These are phyloP conservation scores for Firmiana major DNA, from an alignment of 345 rosid genomes.

Conservation along the genomic window DNA sequence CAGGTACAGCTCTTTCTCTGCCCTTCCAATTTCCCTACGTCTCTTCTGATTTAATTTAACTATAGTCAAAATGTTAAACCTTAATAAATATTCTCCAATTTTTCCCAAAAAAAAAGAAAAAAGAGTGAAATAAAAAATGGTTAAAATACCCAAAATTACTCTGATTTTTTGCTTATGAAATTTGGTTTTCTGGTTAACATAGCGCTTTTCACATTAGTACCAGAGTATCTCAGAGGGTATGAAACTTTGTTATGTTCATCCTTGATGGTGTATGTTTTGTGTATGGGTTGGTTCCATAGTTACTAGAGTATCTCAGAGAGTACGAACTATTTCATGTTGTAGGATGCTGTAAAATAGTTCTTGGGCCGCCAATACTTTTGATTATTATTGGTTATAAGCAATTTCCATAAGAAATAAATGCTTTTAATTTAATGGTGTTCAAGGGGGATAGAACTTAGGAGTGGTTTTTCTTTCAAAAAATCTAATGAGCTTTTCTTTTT, in stretches of 20 bases:
- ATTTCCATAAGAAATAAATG: neutral
- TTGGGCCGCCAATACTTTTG: neutral
- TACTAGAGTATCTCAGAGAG: too few species aligned
- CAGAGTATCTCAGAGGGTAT: neutral
- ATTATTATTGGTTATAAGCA: neutral
- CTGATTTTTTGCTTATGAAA: neutral
- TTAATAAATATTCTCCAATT: neutral
- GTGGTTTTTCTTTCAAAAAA: neutral
- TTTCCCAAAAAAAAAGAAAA: neutral
- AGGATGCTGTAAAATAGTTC: neutral
- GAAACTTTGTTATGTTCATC: neutral
- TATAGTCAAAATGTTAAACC: neutral
- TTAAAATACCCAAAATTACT: neutral
- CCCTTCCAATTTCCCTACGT: neutral
- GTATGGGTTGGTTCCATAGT: neutral
- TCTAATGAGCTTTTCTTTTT: neutral
- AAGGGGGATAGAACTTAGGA: neutral
- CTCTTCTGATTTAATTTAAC: neutral
- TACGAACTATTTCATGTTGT: neutral
- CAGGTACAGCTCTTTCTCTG: constrained; percentile 50
- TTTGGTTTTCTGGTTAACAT: neutral
- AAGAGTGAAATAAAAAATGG: neutral
- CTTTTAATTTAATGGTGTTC: neutral
- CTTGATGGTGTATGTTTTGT: neutral
- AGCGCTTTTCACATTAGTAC: neutral